Evolutionary conservation across 2,329 filamentous ascomycete genomes (phyloP).

Genomic region (Clonostachys solani): DNA sequence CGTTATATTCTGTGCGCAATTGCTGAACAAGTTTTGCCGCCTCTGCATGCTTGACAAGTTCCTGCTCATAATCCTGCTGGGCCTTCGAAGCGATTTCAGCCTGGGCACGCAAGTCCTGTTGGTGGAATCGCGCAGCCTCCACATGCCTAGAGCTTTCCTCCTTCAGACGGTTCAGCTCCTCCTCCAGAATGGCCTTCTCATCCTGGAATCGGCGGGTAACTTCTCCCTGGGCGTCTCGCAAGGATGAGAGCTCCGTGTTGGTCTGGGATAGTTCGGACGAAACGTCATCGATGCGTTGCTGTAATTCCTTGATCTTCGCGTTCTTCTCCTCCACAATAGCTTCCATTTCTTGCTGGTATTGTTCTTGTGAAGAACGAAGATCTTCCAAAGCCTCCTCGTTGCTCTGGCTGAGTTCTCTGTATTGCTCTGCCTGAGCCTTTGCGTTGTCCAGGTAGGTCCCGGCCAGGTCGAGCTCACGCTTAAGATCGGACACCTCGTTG

Average conservation of each 20-base stretch:
- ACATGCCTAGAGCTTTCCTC: constrained; percentile 78
- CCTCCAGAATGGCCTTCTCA: constrained; percentile 74
- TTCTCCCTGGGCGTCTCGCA: constrained; percentile 80
- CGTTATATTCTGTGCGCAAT: constrained; percentile 75
- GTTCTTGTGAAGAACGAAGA: constrained; percentile 74
- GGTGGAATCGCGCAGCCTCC: constrained; percentile 77
- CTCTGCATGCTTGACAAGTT: constrained; percentile 91
- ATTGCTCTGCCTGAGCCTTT: constrained; percentile 78
- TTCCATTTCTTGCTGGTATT: constrained; percentile 86
- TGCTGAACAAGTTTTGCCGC: constrained; percentile 82
- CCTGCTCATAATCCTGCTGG: constrained; percentile 92
- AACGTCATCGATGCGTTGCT: constrained; percentile 80
- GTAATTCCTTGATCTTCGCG: constrained; percentile 71
- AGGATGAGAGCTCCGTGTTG: constrained; percentile 74
- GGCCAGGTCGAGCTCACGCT: constrained; percentile 78
- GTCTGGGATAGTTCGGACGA: constrained; percentile 75
- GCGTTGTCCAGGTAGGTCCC: constrained; percentile 77
- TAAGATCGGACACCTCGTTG: constrained; percentile 80
- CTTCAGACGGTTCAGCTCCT: constrained; percentile 76
- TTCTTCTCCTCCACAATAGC: constrained; percentile 72
- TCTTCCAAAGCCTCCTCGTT: constrained; percentile 84
- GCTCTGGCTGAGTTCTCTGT: constrained; percentile 80
- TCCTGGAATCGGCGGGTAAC: constrained; percentile 68
- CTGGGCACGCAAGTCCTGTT: constrained; percentile 88
- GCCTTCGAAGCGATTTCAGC: constrained; percentile 90